phyloP scores from a whole-genome alignment of 208 protist species.

The Sergeia podlipaevii region DNA sequence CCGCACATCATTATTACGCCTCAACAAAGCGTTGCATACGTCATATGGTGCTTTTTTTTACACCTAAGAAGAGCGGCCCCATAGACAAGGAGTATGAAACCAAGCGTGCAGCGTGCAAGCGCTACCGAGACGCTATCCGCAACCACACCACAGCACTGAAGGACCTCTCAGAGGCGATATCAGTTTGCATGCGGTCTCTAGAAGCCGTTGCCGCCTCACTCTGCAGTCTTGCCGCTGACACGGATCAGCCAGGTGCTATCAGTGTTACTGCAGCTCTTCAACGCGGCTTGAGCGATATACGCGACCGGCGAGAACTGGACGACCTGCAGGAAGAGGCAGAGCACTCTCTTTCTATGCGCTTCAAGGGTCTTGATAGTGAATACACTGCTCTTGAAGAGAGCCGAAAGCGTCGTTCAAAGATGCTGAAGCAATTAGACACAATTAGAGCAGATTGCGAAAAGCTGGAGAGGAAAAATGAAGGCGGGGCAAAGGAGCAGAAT shows the following conservation, averaged over 20 bases:
- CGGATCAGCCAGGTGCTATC: conserved; percentile 6
- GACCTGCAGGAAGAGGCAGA: conserved; percentile 26
- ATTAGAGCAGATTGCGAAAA: conserved; percentile 14
- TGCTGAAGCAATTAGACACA: conserved; percentile 6
- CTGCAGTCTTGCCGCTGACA: conserved; percentile 9
- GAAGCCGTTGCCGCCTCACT: conserved; percentile 16
- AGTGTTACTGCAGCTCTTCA: conserved; percentile 12
- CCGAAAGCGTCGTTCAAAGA: conserved; percentile 15
- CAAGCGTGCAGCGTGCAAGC: too few relatives aligned
- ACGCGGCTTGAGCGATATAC: conserved; percentile 18
- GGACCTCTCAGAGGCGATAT: conserved; percentile 13
- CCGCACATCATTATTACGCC: too few relatives aligned
- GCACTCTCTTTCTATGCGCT: conserved; percentile 18
- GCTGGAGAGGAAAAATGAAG: conserved; percentile 13
- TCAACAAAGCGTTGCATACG: too few relatives aligned
- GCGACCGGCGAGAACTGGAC: conserved; percentile 12
- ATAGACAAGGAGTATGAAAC: too few relatives aligned
- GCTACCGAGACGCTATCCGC: conserved; percentile 20
- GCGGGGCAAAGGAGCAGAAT: conserved; percentile 3
- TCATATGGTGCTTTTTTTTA: too few relatives aligned
- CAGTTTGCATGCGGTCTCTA: conserved; percentile 14
- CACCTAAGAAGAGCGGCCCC: too few relatives aligned
- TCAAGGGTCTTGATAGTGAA: conserved; percentile 4
- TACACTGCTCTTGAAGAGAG: conserved; percentile 12
- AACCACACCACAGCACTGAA: conserved; percentile 23